These are phyloP conservation scores for Trypanosoma platydactyli DNA, from an alignment of 208 protist species.

Conservation along the genomic window DNA sequence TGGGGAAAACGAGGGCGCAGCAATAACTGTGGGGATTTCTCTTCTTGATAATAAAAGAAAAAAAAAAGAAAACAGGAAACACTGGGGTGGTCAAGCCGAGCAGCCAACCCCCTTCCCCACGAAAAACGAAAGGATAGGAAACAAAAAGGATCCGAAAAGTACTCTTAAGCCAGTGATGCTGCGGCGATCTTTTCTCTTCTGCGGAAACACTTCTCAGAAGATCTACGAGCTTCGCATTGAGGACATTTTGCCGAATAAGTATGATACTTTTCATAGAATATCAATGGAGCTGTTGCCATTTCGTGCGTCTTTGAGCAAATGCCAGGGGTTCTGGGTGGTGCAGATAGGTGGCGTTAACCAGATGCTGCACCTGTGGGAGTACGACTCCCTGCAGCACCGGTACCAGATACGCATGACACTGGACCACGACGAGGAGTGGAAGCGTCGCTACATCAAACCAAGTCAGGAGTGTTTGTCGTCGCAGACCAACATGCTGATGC, in stretches of 20 bases:
- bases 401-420: slow-evolving; percentile 52
- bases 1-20: too few species aligned
- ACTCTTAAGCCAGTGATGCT: slow-evolving; percentile 31
- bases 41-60: slow-evolving; percentile 1
- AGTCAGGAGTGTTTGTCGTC: slow-evolving; percentile 33
- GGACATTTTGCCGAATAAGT: slow-evolving; percentile 54
- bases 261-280: slow-evolving; percentile 54
- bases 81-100: too few species aligned
- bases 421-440: slow-evolving; percentile 64
- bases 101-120: too few species aligned
- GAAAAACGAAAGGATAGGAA: too few species aligned
- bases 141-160: too few species aligned
- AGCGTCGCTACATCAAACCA: slow-evolving; percentile 39
- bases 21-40: too few species aligned
- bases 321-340: slow-evolving; percentile 72
- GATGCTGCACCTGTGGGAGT: slow-evolving; percentile 77
- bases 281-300: slow-evolving; percentile 60
- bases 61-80: not conserved
- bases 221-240: slow-evolving; percentile 72
- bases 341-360: slow-evolving; percentile 78
- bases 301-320: slow-evolving; percentile 40
- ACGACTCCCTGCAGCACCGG: slow-evolving; percentile 71
- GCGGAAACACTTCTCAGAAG: slow-evolving; percentile 21
- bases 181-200: slow-evolving; percentile 25
- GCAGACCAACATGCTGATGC: slow-evolving; percentile 65